Evolutionary conservation across 345 rosid genomes (phyloP).

Genomic region (Linum usitatissimum): DNA sequence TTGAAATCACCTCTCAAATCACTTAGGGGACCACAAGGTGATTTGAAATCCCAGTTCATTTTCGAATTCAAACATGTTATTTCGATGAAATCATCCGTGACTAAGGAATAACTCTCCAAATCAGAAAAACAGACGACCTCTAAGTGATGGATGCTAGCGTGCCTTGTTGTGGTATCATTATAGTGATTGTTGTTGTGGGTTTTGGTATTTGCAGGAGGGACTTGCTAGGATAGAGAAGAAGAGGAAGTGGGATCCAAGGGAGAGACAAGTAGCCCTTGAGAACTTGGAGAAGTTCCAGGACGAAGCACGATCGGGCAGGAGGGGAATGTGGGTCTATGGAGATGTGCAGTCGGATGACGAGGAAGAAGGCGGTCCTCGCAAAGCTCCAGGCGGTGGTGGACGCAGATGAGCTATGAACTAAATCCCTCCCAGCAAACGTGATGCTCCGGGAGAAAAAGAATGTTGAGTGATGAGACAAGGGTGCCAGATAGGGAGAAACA

Average conservation of each 20-base stretch:
- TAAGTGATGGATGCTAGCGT: background rate
- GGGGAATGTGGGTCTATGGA: slow-evolving; percentile 87
- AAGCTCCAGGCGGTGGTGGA: slow-evolving; percentile 40
- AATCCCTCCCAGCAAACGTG: no score
- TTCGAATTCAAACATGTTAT: no score
- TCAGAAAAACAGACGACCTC: no score
- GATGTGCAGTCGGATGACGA: slow-evolving; percentile 92
- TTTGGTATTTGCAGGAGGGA: slow-evolving; percentile 57
- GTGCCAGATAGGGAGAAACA: no score
- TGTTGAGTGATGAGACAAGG: no score
- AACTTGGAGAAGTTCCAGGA: slow-evolving; percentile 70
- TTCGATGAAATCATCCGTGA: no score
- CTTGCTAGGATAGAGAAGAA: slow-evolving; percentile 83
- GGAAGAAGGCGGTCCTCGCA: slow-evolving; percentile 44
- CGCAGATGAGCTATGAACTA: slow-evolving; percentile 35
- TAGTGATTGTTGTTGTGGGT: background rate
- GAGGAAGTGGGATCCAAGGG: slow-evolving; percentile 68
- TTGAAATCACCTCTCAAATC: no score
- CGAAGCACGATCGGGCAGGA: slow-evolving; percentile 58
- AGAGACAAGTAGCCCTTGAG: slow-evolving; percentile 51
- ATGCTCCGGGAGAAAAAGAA: background rate
- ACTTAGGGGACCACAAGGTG: no score
- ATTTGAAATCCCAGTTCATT: no score
- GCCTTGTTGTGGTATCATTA: background rate
- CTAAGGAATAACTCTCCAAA: no score